Base-by-base conservation (phyloP, 768 basidiomycete genomes). In the Phanerochaete carnosa region DNA sequence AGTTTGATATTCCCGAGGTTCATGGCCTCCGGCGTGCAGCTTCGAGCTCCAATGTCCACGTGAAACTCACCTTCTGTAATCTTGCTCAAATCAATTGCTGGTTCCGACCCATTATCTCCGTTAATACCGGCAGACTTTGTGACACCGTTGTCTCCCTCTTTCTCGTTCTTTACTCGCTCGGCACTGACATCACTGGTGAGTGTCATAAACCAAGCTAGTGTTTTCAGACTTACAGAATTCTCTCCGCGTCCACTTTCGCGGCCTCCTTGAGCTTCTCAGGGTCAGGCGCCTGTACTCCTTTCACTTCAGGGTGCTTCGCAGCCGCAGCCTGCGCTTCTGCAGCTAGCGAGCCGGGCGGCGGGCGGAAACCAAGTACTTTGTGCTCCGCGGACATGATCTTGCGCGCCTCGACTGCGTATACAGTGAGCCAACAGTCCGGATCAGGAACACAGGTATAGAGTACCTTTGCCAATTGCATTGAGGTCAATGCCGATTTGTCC, bases 371-470 rank as follows among this genome's bases (percentile, higher is more conserved):
- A 28, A 76, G 68, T 2, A 73, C 68, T 56, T 73, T 73, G 65
- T 75, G 74, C 58, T 75, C 74, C 16, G 67, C 65, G 0, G 74
- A 75, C 74, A 74, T 73, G 56, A 75, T 63, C 57, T 70, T 73
- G 43, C 68, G 61, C 25, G 75, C 73, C 50, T 75, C 72, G 19
- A 59, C 68, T 69, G 59, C 33, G 39, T 29, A 19, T 12, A 54
- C 39, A 13, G n/a, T 60, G 37, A 46, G 33, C n/a, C 6, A 15
- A 23, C 28, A 19, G 11, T 19, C 4, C 4, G 22, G 5, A 29
- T 32, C 19, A 52, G 2, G 5, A 33, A 16, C 51, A 33, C 23
- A 29, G 15, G 9, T 19, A 33, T 33, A 43, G 53, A 53, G 22
- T 22, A 70, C 69, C 64, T 62, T 54, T 62, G 19, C 67, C 66